Conservation (phyloP, 2,329 filamentous ascomycete genomes). For the Aspergillus amoenus region DNA sequence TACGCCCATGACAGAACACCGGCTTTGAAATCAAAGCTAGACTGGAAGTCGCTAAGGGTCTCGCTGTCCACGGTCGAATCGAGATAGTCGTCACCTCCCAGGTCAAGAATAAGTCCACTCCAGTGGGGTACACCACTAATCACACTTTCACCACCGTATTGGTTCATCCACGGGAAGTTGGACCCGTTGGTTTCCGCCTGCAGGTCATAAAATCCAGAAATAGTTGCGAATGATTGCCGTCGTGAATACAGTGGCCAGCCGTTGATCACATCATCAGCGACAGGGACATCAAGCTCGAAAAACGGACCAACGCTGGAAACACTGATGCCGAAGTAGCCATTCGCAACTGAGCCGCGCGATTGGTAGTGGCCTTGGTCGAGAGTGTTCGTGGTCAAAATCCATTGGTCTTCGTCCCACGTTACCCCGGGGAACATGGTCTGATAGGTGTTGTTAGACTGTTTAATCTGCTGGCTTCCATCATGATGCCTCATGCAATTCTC, state of each 20-base stretch:
- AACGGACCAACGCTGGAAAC: conserved; percentile 64
- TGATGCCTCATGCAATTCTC: conserved; percentile 1
- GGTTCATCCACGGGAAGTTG: conserved; percentile 67
- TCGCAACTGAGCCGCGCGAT: conserved; percentile 59
- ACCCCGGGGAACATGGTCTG: conserved; percentile 53
- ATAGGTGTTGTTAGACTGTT: conserved; percentile 37
- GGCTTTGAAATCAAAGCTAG: conserved; percentile 62
- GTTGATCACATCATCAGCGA: conserved; percentile 55
- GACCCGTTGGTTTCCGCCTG: conserved; percentile 59
- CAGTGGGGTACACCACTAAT: conserved; percentile 72
- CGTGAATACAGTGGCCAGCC: conserved; percentile 68
- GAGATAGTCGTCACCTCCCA: conserved; percentile 55
- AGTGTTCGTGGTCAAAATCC: conserved; percentile 54
- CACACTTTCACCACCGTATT: conserved; percentile 69
- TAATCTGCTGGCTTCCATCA: conserved; percentile 7
- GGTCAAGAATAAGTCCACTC: conserved; percentile 58
- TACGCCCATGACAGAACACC: conserved; percentile 65
- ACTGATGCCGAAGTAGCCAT: conserved; percentile 66
- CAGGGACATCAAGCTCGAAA: conserved; percentile 57
- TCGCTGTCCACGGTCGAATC: conserved; percentile 60
- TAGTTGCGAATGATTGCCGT: conserved; percentile 65
- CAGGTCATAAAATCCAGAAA: conserved; percentile 65
- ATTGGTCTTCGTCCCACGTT: conserved; percentile 60
- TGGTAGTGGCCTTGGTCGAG: conserved; percentile 61
- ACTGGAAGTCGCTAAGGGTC: conserved; percentile 61